Evolutionary conservation across 1,284 basidiomycete species (phyloP), one percentile per base, ranked within the genome.

Genomic region (Ceraceosorus guamensis): DNA sequence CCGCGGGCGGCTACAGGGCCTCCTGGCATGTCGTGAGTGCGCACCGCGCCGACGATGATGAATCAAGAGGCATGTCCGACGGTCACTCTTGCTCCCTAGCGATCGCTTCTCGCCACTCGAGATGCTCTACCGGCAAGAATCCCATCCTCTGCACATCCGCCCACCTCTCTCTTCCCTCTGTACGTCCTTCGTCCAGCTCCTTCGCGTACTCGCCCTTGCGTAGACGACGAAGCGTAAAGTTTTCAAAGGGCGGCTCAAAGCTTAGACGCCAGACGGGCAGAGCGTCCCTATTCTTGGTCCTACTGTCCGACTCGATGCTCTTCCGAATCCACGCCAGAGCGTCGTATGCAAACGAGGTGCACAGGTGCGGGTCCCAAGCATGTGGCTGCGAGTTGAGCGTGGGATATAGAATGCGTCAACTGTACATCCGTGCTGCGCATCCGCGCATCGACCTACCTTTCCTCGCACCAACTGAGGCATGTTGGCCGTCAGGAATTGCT

Each of bases 401-500:
- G 39, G 39, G 11, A 41, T 11, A 16, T 3, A 41, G 39, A 3
- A 24, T 24, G 24, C 24, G 3, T 24, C 24, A 24, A 24, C 24
- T 24, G 24, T 24, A 24, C 24, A 24, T 24, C 24, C 24, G 24
- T 24, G 24, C 24, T 24, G 24, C 24, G 39, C 39, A 41, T 41
- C 39, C 16, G 2, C 39, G 16, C 11, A 41, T 11, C 10, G 16
- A 41, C 39, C 10, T 16, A 41, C 39, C 39, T 41, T 41, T 11
- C 16, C 16, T 11, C 72, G 54, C 4, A 75, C 70, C 46, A 77
- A 50, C 0, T 73, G 62, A 2, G 78, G 78, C 5, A 78, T 65
- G 6, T 76, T 66, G 18, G 75, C 62, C 18, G 78, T 78, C 4
- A 73, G 64, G 52, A 78, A 77, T 14, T 63, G 57, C 46, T 77